Percentiles rank a stretch among this genome's conserved stretches.
These are phyloP conservation scores for Melanomma pulvis-pyrius DNA, from an alignment of 495 filamentous ascomycete genomes.

Conservation along the genomic window DNA sequence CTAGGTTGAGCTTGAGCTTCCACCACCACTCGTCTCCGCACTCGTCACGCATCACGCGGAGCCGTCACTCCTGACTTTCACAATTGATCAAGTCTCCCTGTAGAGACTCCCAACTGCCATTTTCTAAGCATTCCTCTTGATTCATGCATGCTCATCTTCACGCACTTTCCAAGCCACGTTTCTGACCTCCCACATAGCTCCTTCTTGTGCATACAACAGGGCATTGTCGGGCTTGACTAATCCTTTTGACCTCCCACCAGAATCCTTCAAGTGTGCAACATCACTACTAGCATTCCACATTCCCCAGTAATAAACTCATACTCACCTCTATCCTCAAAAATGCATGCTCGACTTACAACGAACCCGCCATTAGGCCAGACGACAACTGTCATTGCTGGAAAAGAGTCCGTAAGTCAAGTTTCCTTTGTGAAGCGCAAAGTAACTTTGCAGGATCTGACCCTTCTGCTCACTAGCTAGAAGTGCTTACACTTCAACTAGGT, in stretches of 20 bases:
- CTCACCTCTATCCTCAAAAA: slow-evolving; percentile 7
- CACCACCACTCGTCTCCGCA: slow-evolving; percentile 1
- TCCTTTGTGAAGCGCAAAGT: too few species aligned
- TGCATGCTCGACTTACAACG: slow-evolving; percentile 58
- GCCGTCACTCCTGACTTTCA: too few species aligned
- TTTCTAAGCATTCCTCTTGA: background rate
- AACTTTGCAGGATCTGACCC: too few species aligned
- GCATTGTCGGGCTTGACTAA: background rate
- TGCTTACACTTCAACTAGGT: slow-evolving; percentile 52
- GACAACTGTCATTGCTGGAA: slow-evolving; percentile 52
- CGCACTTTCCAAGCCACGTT: background rate
- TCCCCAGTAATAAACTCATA: background rate
- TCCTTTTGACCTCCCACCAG: background rate
- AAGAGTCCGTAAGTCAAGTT: slow-evolving; percentile 19
- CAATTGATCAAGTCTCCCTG: background rate
- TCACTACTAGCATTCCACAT: background rate
- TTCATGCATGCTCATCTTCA: background rate
- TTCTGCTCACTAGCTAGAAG: too few species aligned
- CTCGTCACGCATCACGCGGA: background rate
- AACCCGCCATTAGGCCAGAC: slow-evolving; percentile 73
- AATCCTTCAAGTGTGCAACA: background rate
- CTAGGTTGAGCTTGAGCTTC: background rate
- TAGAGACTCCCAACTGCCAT: background rate
- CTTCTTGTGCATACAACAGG: background rate
- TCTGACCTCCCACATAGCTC: background rate